A percentile compares a stretch with the other conserved stretches of the same genome.
phyloP scores from a whole-genome alignment of 495 filamentous ascomycete species.

The Xylaria intraflava region DNA sequence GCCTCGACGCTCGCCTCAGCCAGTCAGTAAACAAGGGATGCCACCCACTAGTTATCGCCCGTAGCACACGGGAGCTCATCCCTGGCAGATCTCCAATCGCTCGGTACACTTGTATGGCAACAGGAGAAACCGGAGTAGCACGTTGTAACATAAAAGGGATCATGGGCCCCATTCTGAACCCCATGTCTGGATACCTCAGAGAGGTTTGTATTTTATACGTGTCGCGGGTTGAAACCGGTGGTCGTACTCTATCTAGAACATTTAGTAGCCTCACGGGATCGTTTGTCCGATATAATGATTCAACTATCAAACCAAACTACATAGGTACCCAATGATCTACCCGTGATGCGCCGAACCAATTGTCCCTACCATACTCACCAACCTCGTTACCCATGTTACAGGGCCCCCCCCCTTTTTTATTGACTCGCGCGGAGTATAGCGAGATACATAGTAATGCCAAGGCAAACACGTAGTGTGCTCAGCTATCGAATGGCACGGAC shows the following conservation, averaged over 20 bases:
- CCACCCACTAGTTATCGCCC: background rate
- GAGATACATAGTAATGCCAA: background rate
- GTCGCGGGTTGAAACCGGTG: too few relatives aligned
- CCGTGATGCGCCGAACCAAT: too few relatives aligned
- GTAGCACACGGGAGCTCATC: too few relatives aligned
- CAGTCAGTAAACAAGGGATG: constrained; percentile 1
- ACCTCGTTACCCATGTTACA: background rate
- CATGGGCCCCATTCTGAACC: background rate
- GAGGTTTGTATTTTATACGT: too few relatives aligned
- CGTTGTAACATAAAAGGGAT: background rate
- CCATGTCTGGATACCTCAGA: background rate
- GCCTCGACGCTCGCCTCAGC: too few relatives aligned
- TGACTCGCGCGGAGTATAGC: background rate
- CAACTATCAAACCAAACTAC: too few relatives aligned
- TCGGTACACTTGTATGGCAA: background rate
- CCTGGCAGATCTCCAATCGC: background rate
- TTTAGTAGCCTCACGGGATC: too few relatives aligned
- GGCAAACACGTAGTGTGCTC: background rate
- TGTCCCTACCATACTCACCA: too few relatives aligned
- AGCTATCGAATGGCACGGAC: constrained; percentile 39
- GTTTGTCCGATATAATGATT: too few relatives aligned
- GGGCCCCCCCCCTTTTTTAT: background rate
- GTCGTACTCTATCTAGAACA: too few relatives aligned
- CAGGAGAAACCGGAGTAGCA: background rate
- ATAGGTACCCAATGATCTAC: too few relatives aligned